These are phyloP conservation scores for Thelonectria blattea DNA, from an alignment of 2,329 filamentous ascomycete species.

Conservation along the genomic window DNA sequence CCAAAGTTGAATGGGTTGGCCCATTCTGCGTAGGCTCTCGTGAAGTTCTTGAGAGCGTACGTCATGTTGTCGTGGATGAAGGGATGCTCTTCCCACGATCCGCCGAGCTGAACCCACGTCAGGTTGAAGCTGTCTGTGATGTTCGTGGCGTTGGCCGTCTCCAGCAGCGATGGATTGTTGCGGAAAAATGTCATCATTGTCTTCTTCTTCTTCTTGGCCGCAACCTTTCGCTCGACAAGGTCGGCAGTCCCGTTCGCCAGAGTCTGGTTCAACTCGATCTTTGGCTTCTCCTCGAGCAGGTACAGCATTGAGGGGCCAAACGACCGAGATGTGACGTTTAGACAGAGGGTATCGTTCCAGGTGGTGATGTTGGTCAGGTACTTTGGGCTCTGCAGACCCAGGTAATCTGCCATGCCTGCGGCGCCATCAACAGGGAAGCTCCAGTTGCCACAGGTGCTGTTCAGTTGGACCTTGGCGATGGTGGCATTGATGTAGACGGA, in stretches of 20 bases:
- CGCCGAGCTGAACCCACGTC: slow-evolving; percentile 47
- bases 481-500: slow-evolving; percentile 49
- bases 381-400: slow-evolving; percentile 37
- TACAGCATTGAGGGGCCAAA: slow-evolving; percentile 42
- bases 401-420: slow-evolving; percentile 37
- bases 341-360: slow-evolving; percentile 42
- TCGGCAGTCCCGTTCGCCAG: not conserved
- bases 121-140: slow-evolving; percentile 42
- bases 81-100: slow-evolving; percentile 50
- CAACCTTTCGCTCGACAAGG: slow-evolving; percentile 1
- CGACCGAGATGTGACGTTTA: slow-evolving; percentile 40
- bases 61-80: slow-evolving; percentile 47
- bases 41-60: slow-evolving; percentile 48
- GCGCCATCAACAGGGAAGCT: slow-evolving; percentile 38
- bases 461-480: slow-evolving; percentile 19
- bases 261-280: slow-evolving; percentile 17
- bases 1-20: slow-evolving; percentile 50
- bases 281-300: slow-evolving; percentile 28
- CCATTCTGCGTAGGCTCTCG: slow-evolving; percentile 46
- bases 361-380: slow-evolving; percentile 42
- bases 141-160: slow-evolving; percentile 22
- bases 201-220: slow-evolving; percentile 2
- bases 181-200: no score
- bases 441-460: slow-evolving; percentile 36
- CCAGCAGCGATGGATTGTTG: not conserved